phyloP scores from a whole-genome alignment of 2,329 filamentous ascomycete genomes.

The Exophiala calicioides region DNA sequence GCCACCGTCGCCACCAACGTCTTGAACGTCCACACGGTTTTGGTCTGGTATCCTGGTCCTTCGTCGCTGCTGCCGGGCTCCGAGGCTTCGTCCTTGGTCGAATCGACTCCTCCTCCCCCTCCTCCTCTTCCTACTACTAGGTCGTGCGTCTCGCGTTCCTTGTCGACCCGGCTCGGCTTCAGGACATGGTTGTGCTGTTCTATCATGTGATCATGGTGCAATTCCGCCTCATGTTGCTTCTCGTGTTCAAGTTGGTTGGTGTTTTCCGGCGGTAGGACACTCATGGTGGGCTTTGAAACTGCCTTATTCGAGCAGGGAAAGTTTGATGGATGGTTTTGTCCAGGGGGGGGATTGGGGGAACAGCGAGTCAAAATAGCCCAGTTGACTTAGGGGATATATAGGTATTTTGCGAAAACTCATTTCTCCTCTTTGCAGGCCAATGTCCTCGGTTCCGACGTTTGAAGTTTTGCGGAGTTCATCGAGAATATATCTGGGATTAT shows the following conservation, averaged over 20 bases:
- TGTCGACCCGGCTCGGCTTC: neutral
- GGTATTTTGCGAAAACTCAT: no score
- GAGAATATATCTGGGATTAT: no score
- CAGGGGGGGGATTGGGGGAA: no score
- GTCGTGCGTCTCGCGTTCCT: constrained; percentile 3
- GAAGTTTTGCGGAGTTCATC: no score
- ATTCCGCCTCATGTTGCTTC: constrained; percentile 15
- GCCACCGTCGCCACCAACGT: constrained; percentile 15
- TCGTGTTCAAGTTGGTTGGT: constrained; percentile 17
- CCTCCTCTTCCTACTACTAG: no score
- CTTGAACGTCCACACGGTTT: constrained; percentile 17
- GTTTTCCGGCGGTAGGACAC: constrained; percentile 19
- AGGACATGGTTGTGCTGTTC: constrained; percentile 15
- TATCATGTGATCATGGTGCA: constrained; percentile 8
- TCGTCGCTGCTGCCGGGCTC: constrained; percentile 2
- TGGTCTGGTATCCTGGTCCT: constrained; percentile 12
- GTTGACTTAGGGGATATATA: no score
- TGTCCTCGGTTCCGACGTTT: no score
- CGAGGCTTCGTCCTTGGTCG: neutral
- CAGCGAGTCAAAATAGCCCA: no score
- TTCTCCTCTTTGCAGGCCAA: no score
- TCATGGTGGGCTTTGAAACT: constrained; percentile 13
- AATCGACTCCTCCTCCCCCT: no score
- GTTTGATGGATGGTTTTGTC: no score
- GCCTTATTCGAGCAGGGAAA: no score